phyloP scores from a whole-genome alignment of 345 rosid species.

The Psidium guajava region DNA sequence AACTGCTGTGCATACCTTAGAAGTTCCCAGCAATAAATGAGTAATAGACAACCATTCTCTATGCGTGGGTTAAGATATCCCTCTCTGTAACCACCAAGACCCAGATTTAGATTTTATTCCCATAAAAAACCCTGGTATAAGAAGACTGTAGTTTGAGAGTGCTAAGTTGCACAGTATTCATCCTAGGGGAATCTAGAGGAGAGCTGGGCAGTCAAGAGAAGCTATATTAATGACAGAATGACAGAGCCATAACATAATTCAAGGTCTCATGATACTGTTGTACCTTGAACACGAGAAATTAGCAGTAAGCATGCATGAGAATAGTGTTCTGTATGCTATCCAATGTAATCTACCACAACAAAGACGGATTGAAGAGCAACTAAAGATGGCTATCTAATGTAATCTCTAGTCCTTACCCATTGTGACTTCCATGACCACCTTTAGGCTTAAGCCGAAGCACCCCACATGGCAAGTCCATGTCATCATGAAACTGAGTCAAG shows the following conservation, averaged over 20 bases:
- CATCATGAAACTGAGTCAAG: constrained; percentile 64
- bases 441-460: constrained; percentile 84
- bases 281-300: background rate
- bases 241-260: background rate
- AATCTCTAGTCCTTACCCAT: constrained; percentile 38
- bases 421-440: constrained; percentile 84
- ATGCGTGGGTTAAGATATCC: background rate
- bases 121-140: background rate
- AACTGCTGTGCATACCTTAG: background rate
- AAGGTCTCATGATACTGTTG: background rate
- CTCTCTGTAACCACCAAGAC: background rate
- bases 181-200: background rate
- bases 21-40: background rate
- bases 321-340: background rate
- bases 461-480: constrained; percentile 74
- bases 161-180: background rate
- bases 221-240: background rate
- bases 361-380: background rate
- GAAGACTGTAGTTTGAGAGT: background rate
- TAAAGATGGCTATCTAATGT: background rate
- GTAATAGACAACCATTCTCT: background rate
- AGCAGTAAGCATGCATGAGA: background rate
- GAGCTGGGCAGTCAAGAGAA: background rate
- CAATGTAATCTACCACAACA: background rate
- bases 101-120: background rate